Evolutionary conservation across 2,329 filamentous ascomycete species (phyloP).

Genomic region (Cercospora beticola): DNA sequence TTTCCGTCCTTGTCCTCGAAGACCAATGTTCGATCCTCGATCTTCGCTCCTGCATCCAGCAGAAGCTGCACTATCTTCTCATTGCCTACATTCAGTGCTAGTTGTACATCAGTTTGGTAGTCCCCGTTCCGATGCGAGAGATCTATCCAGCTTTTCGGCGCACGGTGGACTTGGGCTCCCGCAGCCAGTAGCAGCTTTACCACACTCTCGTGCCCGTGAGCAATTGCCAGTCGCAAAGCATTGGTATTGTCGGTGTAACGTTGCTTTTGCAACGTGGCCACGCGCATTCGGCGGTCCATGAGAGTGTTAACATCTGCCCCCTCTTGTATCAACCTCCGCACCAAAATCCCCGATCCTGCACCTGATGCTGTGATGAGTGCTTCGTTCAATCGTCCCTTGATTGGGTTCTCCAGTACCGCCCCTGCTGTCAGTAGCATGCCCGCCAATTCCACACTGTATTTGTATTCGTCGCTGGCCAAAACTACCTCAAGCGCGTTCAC

Average conservation of each 20-base stretch:
- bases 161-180: too few species aligned
- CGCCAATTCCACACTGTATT: not conserved
- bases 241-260: too few species aligned
- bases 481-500: not conserved
- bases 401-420: not conserved
- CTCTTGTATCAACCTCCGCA: not conserved
- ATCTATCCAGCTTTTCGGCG: too few species aligned
- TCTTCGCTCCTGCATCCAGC: not conserved
- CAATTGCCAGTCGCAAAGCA: too few species aligned
- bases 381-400: not conserved
- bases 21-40: not conserved
- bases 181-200: not conserved
- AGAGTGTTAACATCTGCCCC: not conserved
- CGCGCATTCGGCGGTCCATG: too few species aligned
- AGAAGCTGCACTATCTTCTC: not conserved
- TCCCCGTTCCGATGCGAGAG: too few species aligned
- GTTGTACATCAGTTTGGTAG: too few species aligned
- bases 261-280: too few species aligned
- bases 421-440: not conserved
- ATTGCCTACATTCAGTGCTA: not conserved
- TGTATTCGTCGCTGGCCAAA: not conserved
- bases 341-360: not conserved
- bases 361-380: not conserved
- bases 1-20: not conserved
- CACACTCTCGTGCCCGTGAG: not conserved